These are phyloP conservation scores for Verticillium klebahnii DNA, from an alignment of 2,329 filamentous ascomycete species.

Conservation along the genomic window DNA sequence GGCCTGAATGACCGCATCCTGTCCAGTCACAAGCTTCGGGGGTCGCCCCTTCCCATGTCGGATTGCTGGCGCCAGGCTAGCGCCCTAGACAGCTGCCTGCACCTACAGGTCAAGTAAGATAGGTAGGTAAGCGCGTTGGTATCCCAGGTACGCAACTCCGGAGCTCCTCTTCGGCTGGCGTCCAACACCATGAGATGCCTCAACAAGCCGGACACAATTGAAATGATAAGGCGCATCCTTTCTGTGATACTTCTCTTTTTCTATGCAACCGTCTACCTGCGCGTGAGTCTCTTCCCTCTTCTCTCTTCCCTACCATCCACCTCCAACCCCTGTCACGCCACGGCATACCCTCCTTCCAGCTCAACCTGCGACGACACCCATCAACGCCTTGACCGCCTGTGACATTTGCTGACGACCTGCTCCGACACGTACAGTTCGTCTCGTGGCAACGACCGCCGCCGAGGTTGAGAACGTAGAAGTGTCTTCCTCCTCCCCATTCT, in stretches of 20 bases:
- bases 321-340: not conserved
- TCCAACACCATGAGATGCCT: not conserved
- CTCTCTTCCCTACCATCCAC: not conserved
- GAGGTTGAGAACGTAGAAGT: not conserved
- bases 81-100: too few relatives aligned
- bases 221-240: not conserved
- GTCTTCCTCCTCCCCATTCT: not conserved
- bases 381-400: not conserved
- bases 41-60: not conserved
- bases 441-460: not conserved
- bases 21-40: too few relatives aligned
- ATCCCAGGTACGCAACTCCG: not conserved
- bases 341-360: not conserved
- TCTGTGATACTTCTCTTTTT: slow-evolving; percentile 3
- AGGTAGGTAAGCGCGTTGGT: too few relatives aligned
- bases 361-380: not conserved
- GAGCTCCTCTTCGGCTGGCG: not conserved
- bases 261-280: slow-evolving; percentile 5
- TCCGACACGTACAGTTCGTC: slow-evolving; percentile 1
- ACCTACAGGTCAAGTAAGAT: too few relatives aligned
- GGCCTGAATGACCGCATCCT: not conserved
- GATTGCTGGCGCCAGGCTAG: not conserved
- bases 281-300: slow-evolving; percentile 4
- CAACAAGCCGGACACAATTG: not conserved
- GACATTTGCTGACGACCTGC: slow-evolving; percentile 5